These are phyloP conservation scores for Pisolithus sp. DNA, from an alignment of 768 basidiomycete genomes.

Conservation along the genomic window DNA sequence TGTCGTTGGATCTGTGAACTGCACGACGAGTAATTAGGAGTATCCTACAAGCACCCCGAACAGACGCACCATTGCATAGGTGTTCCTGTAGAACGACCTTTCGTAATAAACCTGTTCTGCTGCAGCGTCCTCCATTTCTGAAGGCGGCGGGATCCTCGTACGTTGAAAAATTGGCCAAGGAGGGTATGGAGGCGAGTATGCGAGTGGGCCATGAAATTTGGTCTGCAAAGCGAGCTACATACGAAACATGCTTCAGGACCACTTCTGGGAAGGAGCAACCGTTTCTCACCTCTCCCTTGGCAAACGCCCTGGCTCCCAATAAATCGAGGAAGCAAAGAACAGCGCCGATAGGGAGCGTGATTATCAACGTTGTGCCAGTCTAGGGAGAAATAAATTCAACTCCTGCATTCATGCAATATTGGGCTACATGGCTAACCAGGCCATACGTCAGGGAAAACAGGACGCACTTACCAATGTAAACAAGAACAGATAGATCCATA, in stretches of 20 bases:
- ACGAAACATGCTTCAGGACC: constrained; percentile 2
- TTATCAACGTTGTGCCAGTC: constrained; percentile 75
- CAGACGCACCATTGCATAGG: constrained; percentile 66
- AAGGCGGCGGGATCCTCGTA: constrained; percentile 39
- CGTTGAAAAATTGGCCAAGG: constrained; percentile 73
- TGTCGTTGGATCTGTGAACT: constrained; percentile 79
- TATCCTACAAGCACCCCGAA: not conserved
- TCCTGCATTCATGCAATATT: constrained; percentile 7
- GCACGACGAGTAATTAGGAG: constrained; percentile 6
- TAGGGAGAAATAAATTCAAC: constrained; percentile 25
- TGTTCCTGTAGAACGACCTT: constrained; percentile 72
- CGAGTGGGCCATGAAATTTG: constrained; percentile 61
- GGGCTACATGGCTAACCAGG: not conserved
- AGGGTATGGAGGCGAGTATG: constrained; percentile 58
- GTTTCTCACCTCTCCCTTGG: constrained; percentile 57
- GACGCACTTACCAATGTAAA: constrained; percentile 62
- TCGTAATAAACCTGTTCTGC: constrained; percentile 39
- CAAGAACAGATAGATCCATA: constrained; percentile 76
- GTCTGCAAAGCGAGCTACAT: constrained; percentile 59
- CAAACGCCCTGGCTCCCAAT: constrained; percentile 63
- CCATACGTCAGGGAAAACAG: not conserved
- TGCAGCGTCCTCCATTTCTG: constrained; percentile 44
- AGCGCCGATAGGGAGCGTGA: constrained; percentile 72
- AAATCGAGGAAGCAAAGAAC: constrained; percentile 74
- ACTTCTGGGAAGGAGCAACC: not conserved